A percentile compares a stretch with the other conserved stretches of the same genome.
Conservation (phyloP, 306 rosid species). For the Psophocarpus tetragonolobus region DNA sequence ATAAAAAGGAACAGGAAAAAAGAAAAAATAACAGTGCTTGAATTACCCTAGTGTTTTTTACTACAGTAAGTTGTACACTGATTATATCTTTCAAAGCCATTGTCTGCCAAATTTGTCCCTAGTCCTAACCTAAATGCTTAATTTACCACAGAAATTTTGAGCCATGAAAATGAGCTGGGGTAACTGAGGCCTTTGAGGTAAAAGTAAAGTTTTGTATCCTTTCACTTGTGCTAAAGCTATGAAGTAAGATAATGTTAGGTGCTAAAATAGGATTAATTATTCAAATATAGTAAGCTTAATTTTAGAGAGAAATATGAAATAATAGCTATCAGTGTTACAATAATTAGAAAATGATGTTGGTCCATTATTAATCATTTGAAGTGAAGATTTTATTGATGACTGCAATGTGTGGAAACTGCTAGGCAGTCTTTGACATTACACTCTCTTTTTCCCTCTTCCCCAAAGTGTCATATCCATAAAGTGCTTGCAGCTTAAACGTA, state of each 20-base stretch:
- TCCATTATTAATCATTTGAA: constrained; percentile 62
- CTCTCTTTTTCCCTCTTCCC: background rate
- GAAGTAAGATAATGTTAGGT: background rate
- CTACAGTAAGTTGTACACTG: constrained; percentile 1
- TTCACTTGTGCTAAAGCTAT: background rate
- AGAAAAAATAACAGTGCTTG: background rate
- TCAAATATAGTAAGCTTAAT: background rate
- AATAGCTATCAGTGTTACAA: constrained; percentile 29
- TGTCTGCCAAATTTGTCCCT: background rate
- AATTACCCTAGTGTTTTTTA: background rate
- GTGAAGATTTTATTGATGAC: constrained; percentile 44
- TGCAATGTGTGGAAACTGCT: constrained; percentile 26
- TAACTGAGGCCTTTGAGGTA: background rate
- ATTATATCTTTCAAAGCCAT: background rate
- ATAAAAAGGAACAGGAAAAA: background rate
- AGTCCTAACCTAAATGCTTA: background rate
- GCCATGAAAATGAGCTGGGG: background rate
- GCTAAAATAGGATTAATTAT: background rate
- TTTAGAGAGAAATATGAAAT: background rate
- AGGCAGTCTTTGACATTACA: background rate
- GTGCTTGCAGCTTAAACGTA: constrained; percentile 21
- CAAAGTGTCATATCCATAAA: constrained; percentile 25
- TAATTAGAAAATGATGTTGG: constrained; percentile 40
- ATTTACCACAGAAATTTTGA: background rate
- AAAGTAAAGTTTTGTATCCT: background rate